Conservation (phyloP, 805 yeast genomes). For the Alloascoidea hylecoeti region DNA sequence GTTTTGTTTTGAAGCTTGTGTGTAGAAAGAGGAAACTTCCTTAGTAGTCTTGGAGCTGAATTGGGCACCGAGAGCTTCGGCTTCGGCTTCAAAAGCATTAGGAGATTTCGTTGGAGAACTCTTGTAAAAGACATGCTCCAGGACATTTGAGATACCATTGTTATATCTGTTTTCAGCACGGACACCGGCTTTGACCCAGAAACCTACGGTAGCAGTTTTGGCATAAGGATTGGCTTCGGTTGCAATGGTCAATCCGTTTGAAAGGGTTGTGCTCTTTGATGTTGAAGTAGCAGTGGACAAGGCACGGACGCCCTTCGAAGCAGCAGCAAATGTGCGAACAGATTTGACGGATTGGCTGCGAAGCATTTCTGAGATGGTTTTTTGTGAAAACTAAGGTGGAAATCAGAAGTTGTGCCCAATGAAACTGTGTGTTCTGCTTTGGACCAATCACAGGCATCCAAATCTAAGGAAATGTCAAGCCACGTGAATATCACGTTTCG, state of each 20-base stretch:
- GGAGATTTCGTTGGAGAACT: slow-evolving; percentile 12
- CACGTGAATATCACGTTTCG: too few relatives aligned
- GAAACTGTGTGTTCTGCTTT: too few relatives aligned
- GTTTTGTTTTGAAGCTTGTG: slow-evolving; percentile 38
- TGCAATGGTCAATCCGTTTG: slow-evolving; percentile 66
- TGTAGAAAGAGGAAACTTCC: slow-evolving; percentile 52
- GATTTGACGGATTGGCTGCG: slow-evolving; percentile 1
- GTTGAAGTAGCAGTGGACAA: not conserved
- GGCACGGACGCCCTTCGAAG: too few relatives aligned
- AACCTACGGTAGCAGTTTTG: slow-evolving; percentile 48
- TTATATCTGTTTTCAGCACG: slow-evolving; percentile 68
- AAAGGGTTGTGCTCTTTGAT: slow-evolving; percentile 51
- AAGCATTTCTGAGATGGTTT: too few relatives aligned
- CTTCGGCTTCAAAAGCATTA: slow-evolving; percentile 18
- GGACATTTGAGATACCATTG: slow-evolving; percentile 66
- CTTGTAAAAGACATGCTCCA: slow-evolving; percentile 32
- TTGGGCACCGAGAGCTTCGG: slow-evolving; percentile 38
- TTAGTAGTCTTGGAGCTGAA: slow-evolving; percentile 38
- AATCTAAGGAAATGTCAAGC: too few relatives aligned
- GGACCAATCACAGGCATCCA: too few relatives aligned
- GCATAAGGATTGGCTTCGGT: slow-evolving; percentile 46
- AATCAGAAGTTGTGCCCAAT: too few relatives aligned
- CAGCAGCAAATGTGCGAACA: not conserved
- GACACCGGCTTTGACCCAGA: slow-evolving; percentile 66
- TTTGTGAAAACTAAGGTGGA: too few relatives aligned